phyloP scores from a whole-genome alignment of 257 asterid genomes.

The Fraxinus anomala region DNA sequence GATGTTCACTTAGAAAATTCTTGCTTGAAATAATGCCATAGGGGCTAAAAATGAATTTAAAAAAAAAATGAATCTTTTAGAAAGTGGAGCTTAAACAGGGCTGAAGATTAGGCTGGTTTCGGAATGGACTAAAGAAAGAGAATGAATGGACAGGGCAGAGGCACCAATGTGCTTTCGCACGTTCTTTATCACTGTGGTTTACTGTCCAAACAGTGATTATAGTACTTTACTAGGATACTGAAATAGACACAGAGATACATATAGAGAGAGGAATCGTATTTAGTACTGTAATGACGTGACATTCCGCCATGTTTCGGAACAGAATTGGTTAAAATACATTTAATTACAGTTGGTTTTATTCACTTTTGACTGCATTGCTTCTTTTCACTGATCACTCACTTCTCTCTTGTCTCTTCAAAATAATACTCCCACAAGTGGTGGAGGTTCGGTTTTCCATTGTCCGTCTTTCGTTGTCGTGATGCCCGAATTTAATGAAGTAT shows the following conservation, averaged over 20 bases:
- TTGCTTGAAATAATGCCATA: no score
- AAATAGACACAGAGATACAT: neutral
- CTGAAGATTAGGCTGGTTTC: slow-evolving; percentile 4
- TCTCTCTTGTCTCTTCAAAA: slow-evolving; percentile 15
- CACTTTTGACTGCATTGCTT: slow-evolving; percentile 9
- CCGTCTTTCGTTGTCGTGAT: neutral
- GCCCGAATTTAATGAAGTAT: neutral
- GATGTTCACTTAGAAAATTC: no score
- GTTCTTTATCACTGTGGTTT: neutral
- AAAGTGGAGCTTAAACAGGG: no score
- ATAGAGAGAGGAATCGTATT: neutral
- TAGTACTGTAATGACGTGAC: slow-evolving; percentile 7
- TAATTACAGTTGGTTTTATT: neutral
- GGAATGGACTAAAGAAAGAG: slow-evolving; percentile 24
- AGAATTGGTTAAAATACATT: slow-evolving; percentile 23
- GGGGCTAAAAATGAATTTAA: no score
- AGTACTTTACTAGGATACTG: neutral
- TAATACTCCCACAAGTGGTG: slow-evolving; percentile 19
- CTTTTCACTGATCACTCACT: neutral
- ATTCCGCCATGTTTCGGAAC: slow-evolving; percentile 31
- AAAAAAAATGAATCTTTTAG: no score
- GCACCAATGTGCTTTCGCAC: slow-evolving; percentile 8
- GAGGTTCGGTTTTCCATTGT: neutral
- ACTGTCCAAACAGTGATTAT: neutral
- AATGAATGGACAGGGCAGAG: neutral